Evolutionary conservation across 2,329 filamentous ascomycete genomes (phyloP).

Genomic region (Lanzia echinophila): DNA sequence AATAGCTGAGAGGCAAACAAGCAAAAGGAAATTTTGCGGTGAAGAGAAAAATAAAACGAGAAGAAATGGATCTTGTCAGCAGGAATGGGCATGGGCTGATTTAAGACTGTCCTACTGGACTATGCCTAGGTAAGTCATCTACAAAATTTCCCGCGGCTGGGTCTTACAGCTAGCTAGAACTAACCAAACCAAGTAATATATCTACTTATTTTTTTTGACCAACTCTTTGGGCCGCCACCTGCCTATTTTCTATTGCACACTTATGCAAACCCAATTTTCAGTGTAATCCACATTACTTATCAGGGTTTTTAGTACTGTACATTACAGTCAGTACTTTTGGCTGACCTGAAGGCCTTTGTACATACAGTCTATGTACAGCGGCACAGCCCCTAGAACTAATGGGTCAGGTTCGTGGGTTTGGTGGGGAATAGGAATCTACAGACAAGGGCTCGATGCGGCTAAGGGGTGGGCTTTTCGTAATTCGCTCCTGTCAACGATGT

Average conservation of each 20-base stretch:
- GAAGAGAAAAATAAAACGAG: neutral
- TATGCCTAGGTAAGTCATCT: neutral
- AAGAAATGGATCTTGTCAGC: constrained; percentile 20
- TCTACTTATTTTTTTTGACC: neutral
- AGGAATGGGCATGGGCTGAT: constrained; percentile 24
- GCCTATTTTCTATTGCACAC: no score
- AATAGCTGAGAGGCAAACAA: neutral
- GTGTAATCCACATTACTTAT: no score
- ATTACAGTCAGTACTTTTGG: no score
- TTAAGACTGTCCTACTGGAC: constrained; percentile 14
- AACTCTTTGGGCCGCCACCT: neutral
- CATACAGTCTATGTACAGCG: no score
- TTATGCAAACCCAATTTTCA: no score
- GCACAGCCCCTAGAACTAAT: no score
- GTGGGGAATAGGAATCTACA: neutral
- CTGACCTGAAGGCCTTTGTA: no score
- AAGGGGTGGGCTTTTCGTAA: neutral
- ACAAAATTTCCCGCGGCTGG: neutral
- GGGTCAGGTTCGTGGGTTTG: neutral
- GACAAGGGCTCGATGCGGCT: neutral
- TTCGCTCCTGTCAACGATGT: neutral
- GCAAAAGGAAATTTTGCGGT: neutral
- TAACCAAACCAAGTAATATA: no score
- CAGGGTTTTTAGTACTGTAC: no score
- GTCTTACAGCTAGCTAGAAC: neutral